These are phyloP conservation scores for Pichia sp. DNA, from an alignment of 1,139 yeast genomes.

Conservation along the genomic window DNA sequence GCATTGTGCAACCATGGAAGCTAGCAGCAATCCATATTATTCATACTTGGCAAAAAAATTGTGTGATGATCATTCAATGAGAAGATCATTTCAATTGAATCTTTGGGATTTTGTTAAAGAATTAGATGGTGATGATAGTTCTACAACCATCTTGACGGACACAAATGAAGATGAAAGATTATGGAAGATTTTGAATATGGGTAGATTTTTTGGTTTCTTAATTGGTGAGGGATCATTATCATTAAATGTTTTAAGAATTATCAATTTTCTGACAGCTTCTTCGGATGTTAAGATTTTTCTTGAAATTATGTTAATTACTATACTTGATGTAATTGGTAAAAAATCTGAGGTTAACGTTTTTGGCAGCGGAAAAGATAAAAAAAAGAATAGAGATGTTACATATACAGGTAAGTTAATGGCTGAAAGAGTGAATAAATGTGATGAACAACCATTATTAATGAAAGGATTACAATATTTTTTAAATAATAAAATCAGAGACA, in stretches of 20 bases:
- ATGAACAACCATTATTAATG: slow-evolving; percentile 55
- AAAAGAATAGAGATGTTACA: slow-evolving; percentile 34
- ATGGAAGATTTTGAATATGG: slow-evolving; percentile 61
- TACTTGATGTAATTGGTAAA: slow-evolving; percentile 62
- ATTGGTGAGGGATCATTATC: slow-evolving; percentile 69
- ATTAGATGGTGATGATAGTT: slow-evolving; percentile 48
- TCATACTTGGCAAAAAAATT: slow-evolving; percentile 72
- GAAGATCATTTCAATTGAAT: slow-evolving; percentile 82
- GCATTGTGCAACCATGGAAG: slow-evolving; percentile 83
- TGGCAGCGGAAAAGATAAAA: slow-evolving; percentile 40
- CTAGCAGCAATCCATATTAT: slow-evolving; percentile 85
- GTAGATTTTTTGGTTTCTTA: slow-evolving; percentile 70
- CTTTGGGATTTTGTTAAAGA: slow-evolving; percentile 86
- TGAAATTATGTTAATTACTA: slow-evolving; percentile 65
- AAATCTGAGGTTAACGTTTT: slow-evolving; percentile 49
- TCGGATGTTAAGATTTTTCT: slow-evolving; percentile 62
- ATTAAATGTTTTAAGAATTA: slow-evolving; percentile 63
- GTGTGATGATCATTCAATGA: slow-evolving; percentile 60
- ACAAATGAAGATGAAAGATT: slow-evolving; percentile 47
- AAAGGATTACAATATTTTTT: slow-evolving; percentile 73
- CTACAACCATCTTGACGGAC: slow-evolving; percentile 28
- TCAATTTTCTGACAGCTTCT: slow-evolving; percentile 69
- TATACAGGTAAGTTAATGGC: slow-evolving; percentile 52
- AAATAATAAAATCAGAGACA: slow-evolving; percentile 43
- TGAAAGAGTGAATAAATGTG: slow-evolving; percentile 52